Evolutionary conservation across 1,284 basidiomycete species (phyloP).

Genomic region (Leccinum cinnamomeum): DNA sequence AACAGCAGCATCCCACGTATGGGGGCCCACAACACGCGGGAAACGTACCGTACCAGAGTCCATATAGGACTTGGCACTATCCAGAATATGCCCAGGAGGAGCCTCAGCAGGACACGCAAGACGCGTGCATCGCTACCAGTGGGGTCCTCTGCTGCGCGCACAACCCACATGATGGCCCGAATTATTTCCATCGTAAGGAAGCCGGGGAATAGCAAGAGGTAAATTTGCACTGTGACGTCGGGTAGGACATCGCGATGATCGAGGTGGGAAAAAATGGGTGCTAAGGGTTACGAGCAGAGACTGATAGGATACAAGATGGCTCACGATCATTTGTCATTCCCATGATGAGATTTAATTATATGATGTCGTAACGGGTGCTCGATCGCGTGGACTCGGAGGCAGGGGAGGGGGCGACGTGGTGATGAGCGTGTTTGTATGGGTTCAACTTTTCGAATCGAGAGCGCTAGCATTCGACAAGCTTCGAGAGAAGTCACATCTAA

Average conservation of each 20-base stretch:
- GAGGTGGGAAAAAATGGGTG: too few relatives aligned
- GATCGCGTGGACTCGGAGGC: not conserved
- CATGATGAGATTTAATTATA: not conserved
- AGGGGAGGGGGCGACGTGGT: not conserved
- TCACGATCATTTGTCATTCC: too few relatives aligned
- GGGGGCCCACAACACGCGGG: slow-evolving; percentile 14
- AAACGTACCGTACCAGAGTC: not conserved
- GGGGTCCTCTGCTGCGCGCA: not conserved
- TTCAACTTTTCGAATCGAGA: not conserved
- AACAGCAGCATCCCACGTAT: slow-evolving; percentile 12
- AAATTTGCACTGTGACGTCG: too few relatives aligned
- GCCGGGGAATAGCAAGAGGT: too few relatives aligned
- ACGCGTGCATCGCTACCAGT: slow-evolving; percentile 11
- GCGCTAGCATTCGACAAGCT: not conserved
- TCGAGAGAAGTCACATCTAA: slow-evolving; percentile 2
- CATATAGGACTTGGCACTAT: slow-evolving; percentile 5
- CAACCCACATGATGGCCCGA: rapidly evolving
- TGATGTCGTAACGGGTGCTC: not conserved
- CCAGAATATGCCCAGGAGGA: slow-evolving; percentile 1
- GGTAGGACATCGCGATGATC: too few relatives aligned
- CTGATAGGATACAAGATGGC: not conserved
- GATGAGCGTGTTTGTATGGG: not conserved
- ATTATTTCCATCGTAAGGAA: too few relatives aligned
- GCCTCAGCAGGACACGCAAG: not conserved
- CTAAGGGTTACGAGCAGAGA: not conserved